Percentiles rank a stretch among this genome's conserved stretches.
Conservation (phyloP, 202 grass and related monocot species). For the Brachypodium distachyon region DNA sequence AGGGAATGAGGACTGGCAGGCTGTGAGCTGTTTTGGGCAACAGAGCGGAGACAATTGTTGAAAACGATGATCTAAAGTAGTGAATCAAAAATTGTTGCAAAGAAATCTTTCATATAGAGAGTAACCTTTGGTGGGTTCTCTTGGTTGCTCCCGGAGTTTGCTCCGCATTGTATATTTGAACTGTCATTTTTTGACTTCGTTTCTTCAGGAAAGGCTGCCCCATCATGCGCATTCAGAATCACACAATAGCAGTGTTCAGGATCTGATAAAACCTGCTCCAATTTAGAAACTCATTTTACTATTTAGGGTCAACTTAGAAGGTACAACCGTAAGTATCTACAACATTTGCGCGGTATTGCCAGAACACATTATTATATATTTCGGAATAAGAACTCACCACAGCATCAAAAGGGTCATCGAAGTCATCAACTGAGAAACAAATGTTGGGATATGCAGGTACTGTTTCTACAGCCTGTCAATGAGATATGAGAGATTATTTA, state of each 20-base stretch:
- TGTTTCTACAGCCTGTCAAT: slow-evolving; percentile 73
- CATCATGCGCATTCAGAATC: slow-evolving; percentile 84
- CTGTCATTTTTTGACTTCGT: neutral
- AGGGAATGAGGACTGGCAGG: neutral
- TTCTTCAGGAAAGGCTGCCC: slow-evolving; percentile 87
- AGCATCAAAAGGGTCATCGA: slow-evolving; percentile 95
- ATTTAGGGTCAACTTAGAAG: neutral
- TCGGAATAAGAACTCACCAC: slow-evolving; percentile 57
- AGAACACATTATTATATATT: neutral
- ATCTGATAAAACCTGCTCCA: slow-evolving; percentile 83
- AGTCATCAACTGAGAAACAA: slow-evolving; percentile 93
- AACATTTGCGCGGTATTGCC: neutral
- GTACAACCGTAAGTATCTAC: neutral
- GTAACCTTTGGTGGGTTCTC: slow-evolving; percentile 59
- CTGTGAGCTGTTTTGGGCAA: neutral
- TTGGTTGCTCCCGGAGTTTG: slow-evolving; percentile 18
- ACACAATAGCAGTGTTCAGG: slow-evolving; percentile 97
- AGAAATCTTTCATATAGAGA: slow-evolving; percentile 8
- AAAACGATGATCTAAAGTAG: neutral
- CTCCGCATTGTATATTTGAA: slow-evolving; percentile 23
- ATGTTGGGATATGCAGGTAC: slow-evolving; percentile 90
- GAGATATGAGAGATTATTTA: neutral
- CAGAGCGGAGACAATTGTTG: neutral
- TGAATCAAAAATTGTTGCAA: neutral
- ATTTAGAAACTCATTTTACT: slow-evolving; percentile 1